Conservation (phyloP, 1,284 basidiomycete genomes). For the Sanghuangporus weigelae region DNA sequence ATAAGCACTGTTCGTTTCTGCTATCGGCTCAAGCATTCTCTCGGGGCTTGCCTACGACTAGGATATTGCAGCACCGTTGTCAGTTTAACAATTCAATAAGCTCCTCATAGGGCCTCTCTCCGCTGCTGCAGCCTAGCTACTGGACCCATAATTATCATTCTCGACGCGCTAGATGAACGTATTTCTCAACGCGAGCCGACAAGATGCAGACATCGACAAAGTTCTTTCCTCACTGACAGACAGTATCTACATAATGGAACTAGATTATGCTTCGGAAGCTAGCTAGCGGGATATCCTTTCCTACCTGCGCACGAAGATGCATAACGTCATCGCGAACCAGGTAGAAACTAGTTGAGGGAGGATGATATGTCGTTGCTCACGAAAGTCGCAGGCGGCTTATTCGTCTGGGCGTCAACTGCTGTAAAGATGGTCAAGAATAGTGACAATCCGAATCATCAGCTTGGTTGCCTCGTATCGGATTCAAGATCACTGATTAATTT, state of each 20-base stretch:
- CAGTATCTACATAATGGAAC: background rate
- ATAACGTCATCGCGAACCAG: background rate
- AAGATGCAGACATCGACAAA: too few relatives aligned
- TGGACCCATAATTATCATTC: conserved; percentile 27
- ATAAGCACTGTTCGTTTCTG: too few relatives aligned
- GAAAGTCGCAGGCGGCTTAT: background rate
- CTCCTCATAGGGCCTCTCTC: background rate
- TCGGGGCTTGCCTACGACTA: background rate
- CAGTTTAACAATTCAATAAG: background rate
- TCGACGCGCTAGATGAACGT: background rate
- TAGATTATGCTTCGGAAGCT: background rate
- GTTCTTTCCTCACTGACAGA: too few relatives aligned
- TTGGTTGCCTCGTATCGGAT: background rate
- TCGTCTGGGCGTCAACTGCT: conserved; percentile 1
- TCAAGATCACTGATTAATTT: background rate
- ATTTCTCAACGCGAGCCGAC: too few relatives aligned
- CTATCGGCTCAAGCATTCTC: too few relatives aligned
- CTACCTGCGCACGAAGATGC: background rate
- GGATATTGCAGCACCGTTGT: background rate
- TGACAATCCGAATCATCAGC: background rate
- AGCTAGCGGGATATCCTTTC: background rate
- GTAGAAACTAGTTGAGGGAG: background rate
- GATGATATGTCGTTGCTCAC: background rate
- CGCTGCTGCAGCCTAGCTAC: background rate
- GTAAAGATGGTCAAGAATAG: background rate